Percentiles rank a stretch among this genome's conserved stretches.
Evolutionary conservation across 257 asterid species (phyloP).

Genomic region (Phtheirospermum japonicum): DNA sequence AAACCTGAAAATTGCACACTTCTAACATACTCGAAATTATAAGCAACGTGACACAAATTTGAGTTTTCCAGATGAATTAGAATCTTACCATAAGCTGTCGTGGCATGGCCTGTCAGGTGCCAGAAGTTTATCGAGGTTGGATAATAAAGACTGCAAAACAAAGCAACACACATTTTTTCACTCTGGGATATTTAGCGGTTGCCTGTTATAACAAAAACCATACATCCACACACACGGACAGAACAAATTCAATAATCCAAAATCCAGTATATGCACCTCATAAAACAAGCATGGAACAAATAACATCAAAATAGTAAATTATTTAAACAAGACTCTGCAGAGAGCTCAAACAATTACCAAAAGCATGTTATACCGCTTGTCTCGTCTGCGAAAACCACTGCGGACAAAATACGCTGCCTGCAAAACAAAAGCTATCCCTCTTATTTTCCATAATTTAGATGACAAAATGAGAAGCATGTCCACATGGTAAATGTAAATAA

Average conservation of each 20-base stretch:
- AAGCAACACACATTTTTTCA: conserved; percentile 21
- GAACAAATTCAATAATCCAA: not conserved
- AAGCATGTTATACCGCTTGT: conserved; percentile 76
- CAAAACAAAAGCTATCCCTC: conserved; percentile 26
- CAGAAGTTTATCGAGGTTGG: conserved; percentile 73
- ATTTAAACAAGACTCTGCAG: conserved; percentile 12
- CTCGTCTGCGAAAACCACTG: conserved; percentile 64
- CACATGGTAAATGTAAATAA: conserved; percentile 18
- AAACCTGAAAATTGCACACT: conserved; percentile 51
- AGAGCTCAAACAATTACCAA: conserved; percentile 49
- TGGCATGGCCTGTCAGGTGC: conserved; percentile 92
- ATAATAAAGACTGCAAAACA: conserved; percentile 64
- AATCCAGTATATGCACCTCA: conserved; percentile 8
- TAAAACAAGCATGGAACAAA: conserved; percentile 11
- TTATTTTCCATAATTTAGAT: conserved; percentile 24
- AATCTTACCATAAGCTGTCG: conserved; percentile 76
- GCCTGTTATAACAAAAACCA: not conserved
- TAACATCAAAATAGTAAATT: no score
- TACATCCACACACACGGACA: not conserved
- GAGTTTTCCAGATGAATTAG: conserved; percentile 16
- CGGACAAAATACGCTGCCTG: conserved; percentile 86
- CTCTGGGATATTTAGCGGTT: not conserved
- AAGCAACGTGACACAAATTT: not conserved
- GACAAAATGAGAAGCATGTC: conserved; percentile 17
- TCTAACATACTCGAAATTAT: conserved; percentile 21